A percentile compares a stretch with the other conserved stretches of the same genome.
phyloP scores from a whole-genome alignment of 345 rosid species.

The Hirschfeldia incana region DNA sequence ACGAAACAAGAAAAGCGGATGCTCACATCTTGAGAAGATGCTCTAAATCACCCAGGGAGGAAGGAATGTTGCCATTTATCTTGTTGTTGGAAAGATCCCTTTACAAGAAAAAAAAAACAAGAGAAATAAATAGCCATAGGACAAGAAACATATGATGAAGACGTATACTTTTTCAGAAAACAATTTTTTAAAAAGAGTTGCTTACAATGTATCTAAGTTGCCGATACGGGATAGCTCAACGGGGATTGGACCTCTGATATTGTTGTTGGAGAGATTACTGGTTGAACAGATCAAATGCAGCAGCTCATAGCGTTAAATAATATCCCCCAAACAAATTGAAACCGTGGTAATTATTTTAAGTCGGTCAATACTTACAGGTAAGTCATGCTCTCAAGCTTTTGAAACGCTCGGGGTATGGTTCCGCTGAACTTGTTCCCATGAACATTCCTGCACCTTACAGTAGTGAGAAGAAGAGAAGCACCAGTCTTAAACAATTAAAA shows the following conservation, averaged over 20 bases:
- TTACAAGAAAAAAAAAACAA: not conserved
- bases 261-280: conserved; percentile 87
- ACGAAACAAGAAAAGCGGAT: not conserved
- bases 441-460: conserved; percentile 59
- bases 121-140: not conserved
- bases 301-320: not conserved
- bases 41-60: conserved; percentile 93
- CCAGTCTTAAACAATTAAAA: not conserved
- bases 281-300: not conserved
- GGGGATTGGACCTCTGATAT: conserved; percentile 73
- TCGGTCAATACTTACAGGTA: conserved; percentile 60
- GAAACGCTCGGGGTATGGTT: conserved; percentile 72
- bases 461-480: conserved; percentile 20
- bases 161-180: conserved; percentile 4
- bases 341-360: not conserved
- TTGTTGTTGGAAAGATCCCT: conserved; percentile 90
- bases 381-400: conserved; percentile 89
- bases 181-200: not conserved
- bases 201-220: conserved; percentile 91
- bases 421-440: conserved; percentile 84
- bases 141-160: conserved; percentile 5
- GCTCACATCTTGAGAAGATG: conserved; percentile 92
- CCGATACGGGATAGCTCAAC: conserved; percentile 90
- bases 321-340: not conserved
- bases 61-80: conserved; percentile 78